These are phyloP conservation scores for Sanghuangporus sanghuang DNA, from an alignment of 1,284 basidiomycete genomes.

Conservation along the genomic window DNA sequence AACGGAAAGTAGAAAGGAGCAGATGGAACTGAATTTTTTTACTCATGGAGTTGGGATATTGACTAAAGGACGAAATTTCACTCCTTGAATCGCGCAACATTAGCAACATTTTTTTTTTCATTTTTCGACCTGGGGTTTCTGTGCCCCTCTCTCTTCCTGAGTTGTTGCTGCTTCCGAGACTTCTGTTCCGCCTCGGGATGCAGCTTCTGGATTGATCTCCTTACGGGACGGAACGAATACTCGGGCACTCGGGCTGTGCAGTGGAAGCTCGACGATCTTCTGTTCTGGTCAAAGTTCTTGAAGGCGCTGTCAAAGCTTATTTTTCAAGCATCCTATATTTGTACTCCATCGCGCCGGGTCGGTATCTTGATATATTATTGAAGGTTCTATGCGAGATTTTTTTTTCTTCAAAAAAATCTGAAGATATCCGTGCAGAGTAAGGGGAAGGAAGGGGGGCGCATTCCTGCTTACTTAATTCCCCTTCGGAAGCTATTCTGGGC, in stretches of 20 bases:
- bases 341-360: not conserved
- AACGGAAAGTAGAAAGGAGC: too few species aligned
- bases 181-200: not conserved
- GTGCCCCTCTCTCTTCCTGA: too few species aligned
- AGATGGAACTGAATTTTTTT: too few species aligned
- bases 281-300: not conserved
- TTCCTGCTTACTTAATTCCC: not conserved
- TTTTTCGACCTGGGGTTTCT: too few species aligned
- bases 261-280: not conserved
- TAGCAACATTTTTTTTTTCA: too few species aligned
- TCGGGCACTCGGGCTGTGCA: not conserved
- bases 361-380: not conserved
- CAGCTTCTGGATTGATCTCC: not conserved
- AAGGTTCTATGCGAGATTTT: not conserved
- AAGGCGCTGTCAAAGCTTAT: not conserved
- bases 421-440: not conserved
- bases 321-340: not conserved
- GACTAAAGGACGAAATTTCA: too few species aligned
- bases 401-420: not conserved
- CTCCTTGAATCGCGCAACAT: too few species aligned
- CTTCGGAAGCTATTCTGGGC: not conserved
- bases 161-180: too few species aligned
- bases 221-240: not conserved
- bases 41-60: too few species aligned
- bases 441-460: not conserved